phyloP scores from a whole-genome alignment of 2,329 filamentous ascomycete genomes.

The Talaromyces sp. region DNA sequence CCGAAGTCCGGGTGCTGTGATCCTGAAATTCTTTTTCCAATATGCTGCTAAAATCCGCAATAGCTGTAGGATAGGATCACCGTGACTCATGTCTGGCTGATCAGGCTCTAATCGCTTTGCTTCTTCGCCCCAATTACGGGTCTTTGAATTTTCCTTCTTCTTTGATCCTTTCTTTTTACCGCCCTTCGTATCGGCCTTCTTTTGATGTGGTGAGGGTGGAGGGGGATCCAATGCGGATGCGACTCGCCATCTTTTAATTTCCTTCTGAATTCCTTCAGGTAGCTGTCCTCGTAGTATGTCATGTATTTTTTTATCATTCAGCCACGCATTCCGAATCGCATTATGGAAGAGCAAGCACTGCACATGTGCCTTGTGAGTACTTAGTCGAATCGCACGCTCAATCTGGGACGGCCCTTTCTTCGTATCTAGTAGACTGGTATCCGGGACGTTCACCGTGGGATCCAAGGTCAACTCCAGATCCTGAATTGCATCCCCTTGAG shows the following conservation, averaged over 20 bases:
- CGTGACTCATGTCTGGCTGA: constrained; percentile 71
- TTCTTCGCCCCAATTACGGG: constrained; percentile 67
- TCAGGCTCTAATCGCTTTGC: constrained; percentile 68
- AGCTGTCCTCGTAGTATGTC: constrained; percentile 72
- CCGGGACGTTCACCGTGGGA: constrained; percentile 48
- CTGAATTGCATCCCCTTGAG: constrained; percentile 26
- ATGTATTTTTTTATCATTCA: constrained; percentile 73
- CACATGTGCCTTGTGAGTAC: constrained; percentile 86
- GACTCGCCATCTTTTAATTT: constrained; percentile 69
- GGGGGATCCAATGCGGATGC: constrained; percentile 59
- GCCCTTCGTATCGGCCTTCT: constrained; percentile 37
- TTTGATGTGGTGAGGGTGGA: constrained; percentile 33
- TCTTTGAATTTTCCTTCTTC: constrained; percentile 38
- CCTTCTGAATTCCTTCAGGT: constrained; percentile 63
- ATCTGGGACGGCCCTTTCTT: constrained; percentile 86
- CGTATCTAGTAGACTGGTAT: constrained; percentile 58
- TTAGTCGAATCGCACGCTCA: constrained; percentile 71
- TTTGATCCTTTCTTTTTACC: constrained; percentile 10
- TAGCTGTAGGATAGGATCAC: constrained; percentile 75
- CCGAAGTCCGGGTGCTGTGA: constrained; percentile 75
- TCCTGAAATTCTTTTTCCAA: constrained; percentile 81
- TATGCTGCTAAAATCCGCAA: constrained; percentile 74
- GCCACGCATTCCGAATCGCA: constrained; percentile 76
- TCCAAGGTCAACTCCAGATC: constrained; percentile 71
- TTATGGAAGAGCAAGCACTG: constrained; percentile 88